These are phyloP conservation scores for Drechslerella coelobrocha DNA, from an alignment of 2,329 filamentous ascomycete genomes.

Conservation along the genomic window DNA sequence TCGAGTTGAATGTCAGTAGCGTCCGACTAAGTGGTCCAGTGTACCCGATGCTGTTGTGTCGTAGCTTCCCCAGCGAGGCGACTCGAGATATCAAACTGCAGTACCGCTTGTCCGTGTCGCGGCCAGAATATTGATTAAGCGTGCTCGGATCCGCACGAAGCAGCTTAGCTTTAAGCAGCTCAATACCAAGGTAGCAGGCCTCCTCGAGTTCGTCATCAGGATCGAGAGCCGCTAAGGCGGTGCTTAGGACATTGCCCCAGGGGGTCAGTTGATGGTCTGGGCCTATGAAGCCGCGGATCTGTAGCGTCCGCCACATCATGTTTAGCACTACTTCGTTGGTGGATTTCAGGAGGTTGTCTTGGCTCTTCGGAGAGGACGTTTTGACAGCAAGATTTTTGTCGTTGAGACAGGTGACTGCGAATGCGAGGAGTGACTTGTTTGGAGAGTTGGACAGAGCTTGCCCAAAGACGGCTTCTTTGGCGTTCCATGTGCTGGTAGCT, in stretches of 20 bases:
- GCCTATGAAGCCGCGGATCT: slow-evolving; percentile 84
- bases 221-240: slow-evolving; percentile 70
- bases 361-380: slow-evolving; percentile 68
- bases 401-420: slow-evolving; percentile 72
- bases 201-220: slow-evolving; percentile 72
- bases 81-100: slow-evolving; percentile 85
- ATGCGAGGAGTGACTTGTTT: slow-evolving; percentile 59
- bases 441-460: slow-evolving; percentile 1
- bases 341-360: slow-evolving; percentile 62
- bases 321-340: slow-evolving; percentile 76
- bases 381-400: slow-evolving; percentile 73
- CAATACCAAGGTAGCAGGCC: slow-evolving; percentile 80
- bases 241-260: slow-evolving; percentile 81
- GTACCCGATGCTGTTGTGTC: slow-evolving; percentile 85
- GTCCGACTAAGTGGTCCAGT: slow-evolving; percentile 93
- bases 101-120: slow-evolving; percentile 76
- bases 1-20: slow-evolving; percentile 81
- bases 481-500: slow-evolving; percentile 72
- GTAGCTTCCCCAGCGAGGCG: slow-evolving; percentile 79
- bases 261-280: slow-evolving; percentile 77
- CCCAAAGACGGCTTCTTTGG: slow-evolving; percentile 67
- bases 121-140: slow-evolving; percentile 60
- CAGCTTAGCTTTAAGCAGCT: slow-evolving; percentile 79
- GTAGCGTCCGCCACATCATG: slow-evolving; percentile 84
- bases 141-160: slow-evolving; percentile 72